A percentile compares a stretch with the other conserved stretches of the same genome.
Evolutionary conservation across 1,139 yeast genomes (phyloP).

Genomic region (Yamadazyma atmosphaerica): DNA sequence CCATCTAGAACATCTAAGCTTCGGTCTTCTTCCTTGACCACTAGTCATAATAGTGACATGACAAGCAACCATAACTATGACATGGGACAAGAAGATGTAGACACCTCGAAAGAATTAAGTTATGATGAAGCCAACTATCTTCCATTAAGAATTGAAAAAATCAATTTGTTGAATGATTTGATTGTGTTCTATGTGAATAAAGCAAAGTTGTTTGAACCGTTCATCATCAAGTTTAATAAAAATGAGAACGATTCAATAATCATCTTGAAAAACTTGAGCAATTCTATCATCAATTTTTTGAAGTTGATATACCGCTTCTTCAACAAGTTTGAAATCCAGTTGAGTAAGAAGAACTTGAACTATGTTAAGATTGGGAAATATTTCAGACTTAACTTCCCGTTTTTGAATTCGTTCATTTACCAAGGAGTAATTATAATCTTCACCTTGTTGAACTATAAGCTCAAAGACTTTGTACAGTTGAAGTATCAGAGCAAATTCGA

Average conservation of each 20-base stretch:
- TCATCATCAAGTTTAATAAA: slow-evolving; percentile 38
- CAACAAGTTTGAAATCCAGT: slow-evolving; percentile 14
- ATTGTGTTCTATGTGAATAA: slow-evolving; percentile 48
- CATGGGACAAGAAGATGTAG: slow-evolving; percentile 8
- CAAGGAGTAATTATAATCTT: slow-evolving; percentile 54
- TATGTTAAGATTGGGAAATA: slow-evolving; percentile 32
- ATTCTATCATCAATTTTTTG: slow-evolving; percentile 40
- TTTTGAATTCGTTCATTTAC: slow-evolving; percentile 48
- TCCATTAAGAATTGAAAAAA: slow-evolving; percentile 33
- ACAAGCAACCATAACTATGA: background rate
- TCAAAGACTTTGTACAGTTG: slow-evolving; percentile 30
- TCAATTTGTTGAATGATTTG: slow-evolving; percentile 44
- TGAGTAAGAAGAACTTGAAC: slow-evolving; percentile 21
- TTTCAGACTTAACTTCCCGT: slow-evolving; percentile 43
- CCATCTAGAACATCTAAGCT: background rate
- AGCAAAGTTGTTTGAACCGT: slow-evolving; percentile 55
- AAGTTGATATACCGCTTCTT: slow-evolving; percentile 25
- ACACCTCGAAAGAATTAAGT: slow-evolving; percentile 14
- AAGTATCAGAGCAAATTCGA: slow-evolving; percentile 17
- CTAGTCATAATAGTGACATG: background rate
- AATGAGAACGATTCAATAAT: slow-evolving; percentile 25
- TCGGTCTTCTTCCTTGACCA: background rate
- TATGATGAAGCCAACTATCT: slow-evolving; percentile 19
- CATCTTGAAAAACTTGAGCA: slow-evolving; percentile 32
- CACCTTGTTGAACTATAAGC: slow-evolving; percentile 47